Conservation (phyloP, 768 basidiomycete species). For the Macrolepiota fuliginosa region DNA sequence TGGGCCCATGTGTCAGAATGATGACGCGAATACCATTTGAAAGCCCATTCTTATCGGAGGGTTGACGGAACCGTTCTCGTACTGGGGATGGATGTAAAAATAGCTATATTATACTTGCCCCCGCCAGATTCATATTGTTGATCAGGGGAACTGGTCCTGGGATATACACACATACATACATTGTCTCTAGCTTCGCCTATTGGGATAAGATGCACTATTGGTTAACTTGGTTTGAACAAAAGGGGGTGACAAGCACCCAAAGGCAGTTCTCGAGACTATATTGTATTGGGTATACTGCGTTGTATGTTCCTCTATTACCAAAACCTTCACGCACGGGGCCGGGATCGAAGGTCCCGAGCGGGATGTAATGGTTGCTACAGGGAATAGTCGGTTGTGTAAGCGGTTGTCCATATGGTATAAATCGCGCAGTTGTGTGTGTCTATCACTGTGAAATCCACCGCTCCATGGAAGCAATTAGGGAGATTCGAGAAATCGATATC, state of each 20-base stretch:
- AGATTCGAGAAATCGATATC: not conserved
- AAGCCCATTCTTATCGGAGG: constrained; percentile 8
- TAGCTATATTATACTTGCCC: not conserved
- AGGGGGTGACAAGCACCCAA: not conserved
- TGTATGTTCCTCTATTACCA: not conserved
- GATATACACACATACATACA: not conserved
- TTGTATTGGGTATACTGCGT: not conserved
- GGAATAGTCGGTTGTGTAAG: not conserved
- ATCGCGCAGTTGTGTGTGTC: not conserved
- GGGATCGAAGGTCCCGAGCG: not conserved
- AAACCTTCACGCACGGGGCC: not conserved
- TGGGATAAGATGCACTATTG: not conserved
- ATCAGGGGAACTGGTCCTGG: not conserved
- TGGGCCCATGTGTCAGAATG: not conserved
- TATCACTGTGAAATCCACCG: not conserved
- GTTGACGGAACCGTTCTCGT: constrained; percentile 5
- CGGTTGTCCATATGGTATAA: not conserved
- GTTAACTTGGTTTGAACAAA: not conserved
- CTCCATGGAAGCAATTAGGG: not conserved
- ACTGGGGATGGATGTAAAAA: constrained; percentile 1
- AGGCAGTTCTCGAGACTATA: not conserved
- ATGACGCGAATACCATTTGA: constrained; percentile 5
- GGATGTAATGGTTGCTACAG: too few species aligned
- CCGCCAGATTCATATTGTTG: not conserved
- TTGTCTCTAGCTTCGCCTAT: not conserved